These are phyloP conservation scores for Penicillium sp. DNA, from an alignment of 2,329 filamentous ascomycete species.

Conservation along the genomic window DNA sequence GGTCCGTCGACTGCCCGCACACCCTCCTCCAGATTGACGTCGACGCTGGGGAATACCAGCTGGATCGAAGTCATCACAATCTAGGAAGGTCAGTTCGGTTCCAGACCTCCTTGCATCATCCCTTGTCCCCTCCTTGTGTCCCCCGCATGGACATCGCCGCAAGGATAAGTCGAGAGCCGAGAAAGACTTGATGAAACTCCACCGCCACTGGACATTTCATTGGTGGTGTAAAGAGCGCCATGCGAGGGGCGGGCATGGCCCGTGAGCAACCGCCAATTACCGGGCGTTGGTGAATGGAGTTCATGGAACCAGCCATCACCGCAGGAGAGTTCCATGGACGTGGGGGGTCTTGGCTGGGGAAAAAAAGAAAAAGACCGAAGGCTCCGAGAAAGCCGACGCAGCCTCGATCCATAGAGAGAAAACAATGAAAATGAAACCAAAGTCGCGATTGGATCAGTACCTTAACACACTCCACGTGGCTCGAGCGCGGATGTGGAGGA, in stretches of 20 bases:
- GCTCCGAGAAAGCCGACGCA: no score
- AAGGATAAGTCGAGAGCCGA: neutral
- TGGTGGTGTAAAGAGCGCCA: conserved; percentile 17
- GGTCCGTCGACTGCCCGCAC: no score
- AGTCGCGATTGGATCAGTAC: conserved; percentile 21
- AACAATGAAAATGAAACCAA: conserved; percentile 4
- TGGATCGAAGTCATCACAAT: no score
- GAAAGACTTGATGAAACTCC: conserved; percentile 3
- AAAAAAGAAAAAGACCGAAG: no score
- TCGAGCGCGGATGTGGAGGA: conserved; percentile 5
- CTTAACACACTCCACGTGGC: conserved; percentile 24
- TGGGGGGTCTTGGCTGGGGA: no score
- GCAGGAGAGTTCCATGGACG: neutral
- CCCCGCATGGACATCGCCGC: conserved; percentile 5
- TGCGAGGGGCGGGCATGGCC: conserved; percentile 26
- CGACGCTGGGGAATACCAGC: no score
- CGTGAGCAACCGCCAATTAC: conserved; percentile 17
- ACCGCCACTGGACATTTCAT: conserved; percentile 19
- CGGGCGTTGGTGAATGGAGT: conserved; percentile 5
- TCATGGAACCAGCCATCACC: conserved; percentile 1
- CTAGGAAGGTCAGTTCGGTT: no score
- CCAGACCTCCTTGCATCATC: no score
- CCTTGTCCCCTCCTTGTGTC: neutral
- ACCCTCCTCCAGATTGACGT: no score
- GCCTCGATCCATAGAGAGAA: no score